Base-by-base conservation (phyloP, 2,329 filamentous ascomycete genomes). In the Botryosphaeria agaves region DNA sequence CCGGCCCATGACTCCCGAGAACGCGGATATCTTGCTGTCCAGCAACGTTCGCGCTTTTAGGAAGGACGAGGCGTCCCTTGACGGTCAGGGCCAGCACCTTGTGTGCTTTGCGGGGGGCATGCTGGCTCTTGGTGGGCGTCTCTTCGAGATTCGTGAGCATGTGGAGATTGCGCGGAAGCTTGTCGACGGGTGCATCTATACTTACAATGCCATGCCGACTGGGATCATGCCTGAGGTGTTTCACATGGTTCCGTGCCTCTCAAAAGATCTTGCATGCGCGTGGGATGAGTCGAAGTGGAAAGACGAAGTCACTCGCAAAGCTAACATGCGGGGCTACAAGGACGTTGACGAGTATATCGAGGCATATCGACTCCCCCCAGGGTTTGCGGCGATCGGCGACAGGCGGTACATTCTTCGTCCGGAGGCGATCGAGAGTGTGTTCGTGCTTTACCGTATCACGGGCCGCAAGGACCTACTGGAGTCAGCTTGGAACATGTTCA, bases 171-270 rank as follows among this genome's bases (percentile, higher is more conserved):
- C 66, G 7, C 53, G 57, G 26, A 66, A 69, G 41, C 52, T 75
- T 27, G 66, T 68, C 0, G 61, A 74, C 33, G 65, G 64, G 3
- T 75, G 70, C 42, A 61, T 73, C n/a, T 75, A 69, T 68, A 62
- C 68, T 1, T 74, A 75, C 45, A 59, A 64, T 37, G 53, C 59
- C 7, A 63, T 64, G 4, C 61, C 62, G 2, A 55, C 63, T 2
- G 69, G 69, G 4, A 64, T 75, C 34, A 75, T 75, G 69, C 68
- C 70, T 1, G 71, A 75, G 43, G 47, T 56, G 28, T 71, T 69
- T 40, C 49, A 60, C 19, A 51, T 72, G 26, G 43, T 66, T 11
- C 56, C 63, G 4, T 75, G 70, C 43, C 45, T 28, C 27, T 45
- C 32, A 9, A 46, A 51, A 16, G 29, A 33, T 9, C 48, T 55